These are phyloP conservation scores for Mucor indicus DNA, from an alignment of 371 early-diverging fungal genomes.

Conservation along the genomic window DNA sequence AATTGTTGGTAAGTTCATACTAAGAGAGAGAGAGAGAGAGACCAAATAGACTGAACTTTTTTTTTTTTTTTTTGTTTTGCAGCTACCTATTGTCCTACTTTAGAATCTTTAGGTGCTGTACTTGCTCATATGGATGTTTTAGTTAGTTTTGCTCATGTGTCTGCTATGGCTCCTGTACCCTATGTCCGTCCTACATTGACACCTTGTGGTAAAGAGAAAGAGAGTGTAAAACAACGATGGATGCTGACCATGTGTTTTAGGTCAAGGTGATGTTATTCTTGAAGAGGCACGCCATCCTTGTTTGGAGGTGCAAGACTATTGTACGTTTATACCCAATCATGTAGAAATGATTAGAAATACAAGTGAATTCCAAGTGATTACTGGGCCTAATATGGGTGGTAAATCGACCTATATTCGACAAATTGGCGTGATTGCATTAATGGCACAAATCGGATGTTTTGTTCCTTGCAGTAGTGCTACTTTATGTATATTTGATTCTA, in stretches of 20 bases:
- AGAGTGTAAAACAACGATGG: too few species aligned
- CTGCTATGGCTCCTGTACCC: constrained; percentile 79
- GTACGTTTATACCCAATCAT: constrained; percentile 93
- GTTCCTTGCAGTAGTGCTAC: constrained; percentile 90
- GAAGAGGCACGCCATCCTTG: constrained; percentile 88
- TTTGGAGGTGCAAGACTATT: constrained; percentile 90
- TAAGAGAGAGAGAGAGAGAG: background rate
- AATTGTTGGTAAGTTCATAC: constrained; percentile 66
- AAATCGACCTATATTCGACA: constrained; percentile 97
- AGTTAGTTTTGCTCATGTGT: constrained; percentile 85
- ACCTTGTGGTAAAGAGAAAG: constrained; percentile 37
- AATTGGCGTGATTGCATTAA: constrained; percentile 89
- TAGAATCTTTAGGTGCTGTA: constrained; percentile 73
- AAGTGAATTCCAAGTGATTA: constrained; percentile 75
- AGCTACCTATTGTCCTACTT: constrained; percentile 78
- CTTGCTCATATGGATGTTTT: constrained; percentile 88
- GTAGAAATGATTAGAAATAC: constrained; percentile 69
- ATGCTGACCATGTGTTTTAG: too few species aligned
- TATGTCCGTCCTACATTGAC: constrained; percentile 79
- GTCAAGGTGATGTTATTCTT: constrained; percentile 63
- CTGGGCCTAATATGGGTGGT: constrained; percentile 97
- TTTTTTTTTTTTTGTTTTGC: background rate
- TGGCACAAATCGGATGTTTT: constrained; percentile 98
- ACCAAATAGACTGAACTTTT: too few species aligned
- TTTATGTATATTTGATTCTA: constrained; percentile 86